Base-by-base conservation (phyloP, 805 yeast species). In the Ogataea methylovora region DNA sequence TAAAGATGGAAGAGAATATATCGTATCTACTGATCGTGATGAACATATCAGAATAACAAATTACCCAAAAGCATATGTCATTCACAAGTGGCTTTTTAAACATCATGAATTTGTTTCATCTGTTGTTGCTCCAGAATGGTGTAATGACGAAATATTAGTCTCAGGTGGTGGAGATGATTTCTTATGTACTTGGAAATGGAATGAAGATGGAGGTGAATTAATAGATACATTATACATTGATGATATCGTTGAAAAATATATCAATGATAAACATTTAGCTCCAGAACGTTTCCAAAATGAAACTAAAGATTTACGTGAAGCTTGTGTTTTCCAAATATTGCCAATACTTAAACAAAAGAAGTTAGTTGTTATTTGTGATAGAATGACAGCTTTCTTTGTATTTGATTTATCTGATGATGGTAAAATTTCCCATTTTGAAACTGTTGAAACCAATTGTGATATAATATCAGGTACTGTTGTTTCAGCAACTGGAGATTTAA, bases 101-200 rank as follows among this genome's bases (percentile, higher is more conserved):
- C 97, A 90, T 54, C 65, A 67, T 29, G 83, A 86, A 56, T 94
- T 86, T 45, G 79, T 92, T 8, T 80, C 95, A 2, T 63, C 73
- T 6, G 54, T 92, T 42, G 54, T 67, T 22, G 60, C 78, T 11
- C 79, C 86, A 16, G 41, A 53, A 4, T 75, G 77, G 66, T 43
- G 53, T 27, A 56, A 73, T 24, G 51, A 61, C 4, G 51, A 62
- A 16, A 49, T 73, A 14, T 63, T 92, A 34, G 56, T 88, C 17
- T 80, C 92, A 51, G 97, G 81, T 4, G 98, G 99, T 24, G 99
- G 98, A 44, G 98, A 92, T 53, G 75, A 73, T 34, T 76, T 57
- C 44, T 49, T 92, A 10, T 65, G 72, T 39, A 53, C 76, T 14
- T 90, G 97, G 97, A 68, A 84, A 41, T 87, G 97, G 95, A 51